phyloP scores from a whole-genome alignment of 225 moss, liverwort and hornwort genomes.

The Climacium dendroides region DNA sequence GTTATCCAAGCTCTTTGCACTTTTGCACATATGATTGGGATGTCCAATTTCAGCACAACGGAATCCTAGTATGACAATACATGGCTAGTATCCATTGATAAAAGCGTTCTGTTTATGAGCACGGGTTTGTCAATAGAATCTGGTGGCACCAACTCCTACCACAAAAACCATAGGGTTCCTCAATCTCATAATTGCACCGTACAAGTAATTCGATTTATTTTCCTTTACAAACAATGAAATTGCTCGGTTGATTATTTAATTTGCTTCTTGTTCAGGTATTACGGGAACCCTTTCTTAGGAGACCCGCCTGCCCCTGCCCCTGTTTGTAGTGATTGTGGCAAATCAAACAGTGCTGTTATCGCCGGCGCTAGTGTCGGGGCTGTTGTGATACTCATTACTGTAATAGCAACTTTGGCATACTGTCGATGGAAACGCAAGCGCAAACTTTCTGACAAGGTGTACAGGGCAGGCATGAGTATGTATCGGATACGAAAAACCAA shows the following conservation, averaged over 20 bases:
- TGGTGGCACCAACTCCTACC: neutral
- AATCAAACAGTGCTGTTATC: neutral
- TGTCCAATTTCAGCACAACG: neutral
- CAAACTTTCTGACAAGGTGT: neutral
- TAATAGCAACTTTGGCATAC: neutral
- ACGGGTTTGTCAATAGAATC: neutral
- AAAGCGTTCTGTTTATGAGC: neutral
- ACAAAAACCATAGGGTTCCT: neutral
- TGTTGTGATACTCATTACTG: neutral
- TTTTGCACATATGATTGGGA: neutral
- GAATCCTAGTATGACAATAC: neutral
- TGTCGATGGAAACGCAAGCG: neutral
- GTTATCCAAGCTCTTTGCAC: neutral
- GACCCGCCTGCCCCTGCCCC: neutral
- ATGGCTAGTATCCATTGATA: neutral
- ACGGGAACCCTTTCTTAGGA: neutral
- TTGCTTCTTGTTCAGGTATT: neutral
- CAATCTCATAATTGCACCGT: neutral
- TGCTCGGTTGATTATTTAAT: neutral
- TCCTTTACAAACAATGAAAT: neutral
- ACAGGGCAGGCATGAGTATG: neutral
- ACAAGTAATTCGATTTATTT: neutral
- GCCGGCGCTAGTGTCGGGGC: neutral
- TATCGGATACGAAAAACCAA: too few species aligned
- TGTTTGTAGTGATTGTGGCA: neutral